Evolutionary conservation across 306 rosid species (phyloP), one percentile per base, ranked within the genome.

Genomic region (Acacia crassicarpa): DNA sequence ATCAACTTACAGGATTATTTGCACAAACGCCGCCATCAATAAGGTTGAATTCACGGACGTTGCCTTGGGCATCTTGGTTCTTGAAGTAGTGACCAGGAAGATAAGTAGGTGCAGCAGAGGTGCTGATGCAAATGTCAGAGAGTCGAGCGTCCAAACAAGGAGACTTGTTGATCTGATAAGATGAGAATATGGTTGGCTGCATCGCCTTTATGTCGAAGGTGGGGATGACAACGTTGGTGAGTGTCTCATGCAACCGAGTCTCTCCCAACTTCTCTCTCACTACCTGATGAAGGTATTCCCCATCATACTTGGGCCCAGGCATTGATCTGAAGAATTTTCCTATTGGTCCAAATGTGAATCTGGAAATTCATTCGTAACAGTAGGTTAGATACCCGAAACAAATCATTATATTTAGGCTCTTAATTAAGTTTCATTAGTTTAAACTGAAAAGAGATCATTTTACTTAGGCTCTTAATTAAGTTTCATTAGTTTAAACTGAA

Each of bases 231-330:
- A 94, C 74, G 63, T 92, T 92, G 67, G 97, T 90, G 81, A 92
- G 73, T 0, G 95, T 86, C 32, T 94, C 82, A 58, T 86, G 87
- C 86, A 92, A 82, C 3, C 84, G 83, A 66, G 78, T 88, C 3
- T 89, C 82, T 8, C 97, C 94, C 10, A 94, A 85, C 72, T 89
- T 92, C 79, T 90, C 80, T 82, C 51, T 81, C 0, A 92, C 83
- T 1, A 92, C 78, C 2, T 13, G 43, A n/a, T 88, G 97, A 3
- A 94, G 91, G 78, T 94, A 91, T 45, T 85, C 81, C 9, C 97
- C 98, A n/a, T 90, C 83, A 54, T 94, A 94, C 76, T 90, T 94
- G 12, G 97, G 97, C 61, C 98, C 98, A 56, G 89, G 87, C 3
- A 87, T 1, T 45, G 87, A 74, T 63, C 84, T 81, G 12, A 84